Percentiles rank a stretch among this genome's conserved stretches.
These are phyloP conservation scores for Lepidium africanum DNA, from an alignment of 345 rosid genomes.

Conservation along the genomic window DNA sequence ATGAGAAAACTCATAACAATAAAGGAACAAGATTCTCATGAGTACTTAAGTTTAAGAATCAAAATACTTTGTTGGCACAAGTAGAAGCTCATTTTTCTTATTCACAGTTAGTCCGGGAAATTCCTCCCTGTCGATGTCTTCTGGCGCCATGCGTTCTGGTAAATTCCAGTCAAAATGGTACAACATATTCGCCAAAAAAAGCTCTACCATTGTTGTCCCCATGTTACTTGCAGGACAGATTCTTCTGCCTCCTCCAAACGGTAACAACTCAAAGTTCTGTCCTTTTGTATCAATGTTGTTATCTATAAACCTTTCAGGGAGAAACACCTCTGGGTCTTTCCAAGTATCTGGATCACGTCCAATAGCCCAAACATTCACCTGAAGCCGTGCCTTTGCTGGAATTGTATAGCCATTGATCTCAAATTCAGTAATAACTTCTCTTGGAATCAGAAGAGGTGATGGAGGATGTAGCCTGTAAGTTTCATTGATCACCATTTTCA, in stretches of 20 bases:
- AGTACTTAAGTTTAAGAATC: no score
- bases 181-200: constrained; percentile 33
- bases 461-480: constrained; percentile 48
- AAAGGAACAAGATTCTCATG: no score
- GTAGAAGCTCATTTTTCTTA: no score
- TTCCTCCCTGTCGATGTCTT: background rate
- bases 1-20: no score
- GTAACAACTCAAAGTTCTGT: constrained; percentile 34
- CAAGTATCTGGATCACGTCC: constrained; percentile 38
- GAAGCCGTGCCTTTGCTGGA: constrained; percentile 27
- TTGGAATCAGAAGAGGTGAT: constrained; percentile 34
- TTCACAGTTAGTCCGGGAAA: no score
- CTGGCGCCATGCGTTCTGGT: constrained; percentile 21
- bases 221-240: constrained; percentile 33
- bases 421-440: constrained; percentile 37
- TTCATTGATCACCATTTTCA: constrained; percentile 44
- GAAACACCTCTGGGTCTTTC: constrained; percentile 33
- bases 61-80: no score
- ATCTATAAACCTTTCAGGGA: constrained; percentile 36
- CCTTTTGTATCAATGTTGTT: constrained; percentile 34
- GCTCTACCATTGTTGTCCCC: constrained; percentile 30
- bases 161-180: constrained; percentile 38
- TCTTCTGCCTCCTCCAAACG: constrained; percentile 45
- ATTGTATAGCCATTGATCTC: constrained; percentile 31
- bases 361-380: constrained; percentile 44